Conservation (phyloP, 1,284 basidiomycete species). For the Pyrrhoderma lamaoense region DNA sequence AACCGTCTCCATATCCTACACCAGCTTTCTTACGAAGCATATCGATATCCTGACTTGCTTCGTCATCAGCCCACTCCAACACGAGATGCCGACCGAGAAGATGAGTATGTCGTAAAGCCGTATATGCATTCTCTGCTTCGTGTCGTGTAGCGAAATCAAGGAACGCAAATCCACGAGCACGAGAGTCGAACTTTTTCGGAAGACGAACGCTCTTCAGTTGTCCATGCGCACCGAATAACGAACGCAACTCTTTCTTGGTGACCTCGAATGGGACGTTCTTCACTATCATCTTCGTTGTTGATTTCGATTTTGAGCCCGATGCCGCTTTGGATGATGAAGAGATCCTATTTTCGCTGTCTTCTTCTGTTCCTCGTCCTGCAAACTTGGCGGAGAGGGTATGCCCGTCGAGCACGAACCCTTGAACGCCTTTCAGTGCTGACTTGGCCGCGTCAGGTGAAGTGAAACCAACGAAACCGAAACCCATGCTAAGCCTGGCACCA, state of each 20-base stretch:
- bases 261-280: constrained; percentile 98
- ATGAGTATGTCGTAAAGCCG: constrained; percentile 86
- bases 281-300: constrained; percentile 86
- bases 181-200: constrained; percentile 81
- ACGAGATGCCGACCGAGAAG: constrained; percentile 93
- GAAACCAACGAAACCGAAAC: constrained; percentile 96
- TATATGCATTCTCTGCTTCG: constrained; percentile 83
- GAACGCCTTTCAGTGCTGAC: constrained; percentile 72
- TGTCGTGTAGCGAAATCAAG: constrained; percentile 84
- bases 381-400: constrained; percentile 83
- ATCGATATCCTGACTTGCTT: constrained; percentile 63
- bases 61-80: constrained; percentile 86
- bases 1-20: constrained; percentile 61
- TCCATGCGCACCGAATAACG: constrained; percentile 83
- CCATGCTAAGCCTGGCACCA: constrained; percentile 70
- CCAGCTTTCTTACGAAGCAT: constrained; percentile 72
- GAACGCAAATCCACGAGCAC: constrained; percentile 91
- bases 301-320: constrained; percentile 24
- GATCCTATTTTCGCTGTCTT: constrained; percentile 36
- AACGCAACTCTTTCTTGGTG: constrained; percentile 85
- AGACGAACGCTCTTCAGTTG: constrained; percentile 87
- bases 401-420: constrained; percentile 83
- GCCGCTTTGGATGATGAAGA: constrained; percentile 30
- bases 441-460: constrained; percentile 66
- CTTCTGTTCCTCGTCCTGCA: constrained; percentile 77